Evolutionary conservation across 306 rosid species (phyloP), one percentile per base, ranked within the genome.

Genomic region (Begonia loranthoides): DNA sequence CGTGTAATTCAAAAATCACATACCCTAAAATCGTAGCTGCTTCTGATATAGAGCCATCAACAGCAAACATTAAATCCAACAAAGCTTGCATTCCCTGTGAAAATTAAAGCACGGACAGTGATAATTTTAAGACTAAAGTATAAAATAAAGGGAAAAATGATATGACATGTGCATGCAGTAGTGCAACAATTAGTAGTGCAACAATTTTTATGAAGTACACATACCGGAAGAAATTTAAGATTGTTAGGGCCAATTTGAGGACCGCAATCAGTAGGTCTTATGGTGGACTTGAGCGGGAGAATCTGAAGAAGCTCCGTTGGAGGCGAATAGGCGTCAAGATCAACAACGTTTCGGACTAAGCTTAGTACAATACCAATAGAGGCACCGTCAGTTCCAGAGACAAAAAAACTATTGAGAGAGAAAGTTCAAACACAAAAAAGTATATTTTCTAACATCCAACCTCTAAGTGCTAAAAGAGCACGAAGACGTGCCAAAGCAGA

Each of bases 21-120:
- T 81, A 85, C 92, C 99, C 99, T 3, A 90, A 76, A 66, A 76
- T 64, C 70, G 85, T 90, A 52, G 95, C 83, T 21, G 87, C 93
- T 40, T 90, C 94, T 0, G 99, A 65, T 51, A 86, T 61, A 34
- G 95, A 85, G 15, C 92, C 99, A 45, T 74, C 80, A 56, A 82
- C 86, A 38, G 94, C 78, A 66, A 70, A 80, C 55, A 90, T 66
- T 41, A 90, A 72, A 70, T 90, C 99, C 74, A 90, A 61, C 57
- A 90, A 71, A 68, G 95, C 88, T 76, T 86, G 94, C 99, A 90
- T 78, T 59, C 99, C 95, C 95, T 86, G 77, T 48, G 4, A 50
- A 50, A 15, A 56, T 45, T 63, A 22, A 62, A 54, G 67, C 49
- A 54, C 60, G 12, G 24, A 52, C 16, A 16, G 14, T 55, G 17